Base-by-base conservation (phyloP, 2,329 filamentous ascomycete genomes). In the Diaporthe sp. region DNA sequence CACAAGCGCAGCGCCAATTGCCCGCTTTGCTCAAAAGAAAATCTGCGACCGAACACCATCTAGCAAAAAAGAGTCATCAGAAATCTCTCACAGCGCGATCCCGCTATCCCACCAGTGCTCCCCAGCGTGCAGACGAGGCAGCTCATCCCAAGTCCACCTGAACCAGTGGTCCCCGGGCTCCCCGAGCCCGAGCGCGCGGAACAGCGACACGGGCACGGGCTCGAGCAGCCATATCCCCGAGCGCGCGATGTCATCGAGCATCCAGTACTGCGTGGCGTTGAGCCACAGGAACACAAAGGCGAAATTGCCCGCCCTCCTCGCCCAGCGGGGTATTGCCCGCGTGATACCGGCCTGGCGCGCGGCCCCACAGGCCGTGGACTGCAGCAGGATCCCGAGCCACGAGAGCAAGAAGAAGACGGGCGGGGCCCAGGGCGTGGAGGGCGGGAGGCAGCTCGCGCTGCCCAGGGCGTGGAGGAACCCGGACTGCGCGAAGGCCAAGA, bases 201-300 rank as follows among this genome's bases (percentile, higher is more conserved):
- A 80, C 0, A 88, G 80, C 71, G 94, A 97, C 12, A 96, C 77
- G 0, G 95, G 94, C n/a, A 97, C 83, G 0, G 95, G 94, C 82
- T 98, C 95, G 75, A 91, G 91, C 19, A 97, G 82, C 94, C 94
- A 98, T 0, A 97, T 79, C 0, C 94, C 95, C 0, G 91, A 89
- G 15, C 88, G 86, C 0, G 92, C 89, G 80, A 97, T 92, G 79
- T 98, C 96, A 80, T 97, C 91, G 15, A 91, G 86, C n/a, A 98
- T 86, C 47, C 92, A 81, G 53, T 86, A 86, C 0, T 89, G 89
- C 0, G 94, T 96, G 22, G 86, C 81, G 71, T 91, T 90, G 75
- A 97, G 84, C 94, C 94, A 98, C 0, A 81, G 78, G 7, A 91
- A 76, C 1, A 91, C 88, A 77, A 92, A 93, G 0, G 86, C 30